Percentiles rank a stretch among this genome's conserved stretches.
phyloP scores from a whole-genome alignment of 192 early-diverging fungal genomes.

The Dissophora ornata region DNA sequence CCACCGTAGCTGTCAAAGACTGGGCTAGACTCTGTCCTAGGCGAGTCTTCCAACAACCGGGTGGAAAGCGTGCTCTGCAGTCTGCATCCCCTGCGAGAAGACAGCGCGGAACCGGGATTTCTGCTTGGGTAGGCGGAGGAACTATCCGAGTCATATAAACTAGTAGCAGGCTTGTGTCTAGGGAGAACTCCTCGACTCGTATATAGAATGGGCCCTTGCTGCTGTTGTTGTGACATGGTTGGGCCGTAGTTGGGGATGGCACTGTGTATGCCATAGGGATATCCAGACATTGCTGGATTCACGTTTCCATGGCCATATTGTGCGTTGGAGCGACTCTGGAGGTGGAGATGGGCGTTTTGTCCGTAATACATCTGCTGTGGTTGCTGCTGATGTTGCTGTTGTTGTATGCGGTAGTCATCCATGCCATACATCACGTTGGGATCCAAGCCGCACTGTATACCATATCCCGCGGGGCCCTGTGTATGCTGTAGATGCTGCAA shows the following conservation, averaged over 20 bases:
- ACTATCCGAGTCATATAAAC: neutral
- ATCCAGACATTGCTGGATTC: neutral
- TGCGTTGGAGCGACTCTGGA: neutral
- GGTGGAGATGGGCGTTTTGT: conserved; percentile 7
- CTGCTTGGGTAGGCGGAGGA: neutral
- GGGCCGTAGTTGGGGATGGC: neutral
- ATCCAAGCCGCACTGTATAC: conserved; percentile 18
- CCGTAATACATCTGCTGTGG: conserved; percentile 19
- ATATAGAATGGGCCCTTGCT: neutral
- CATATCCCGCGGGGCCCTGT: conserved; percentile 9
- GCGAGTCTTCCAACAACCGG: conserved; percentile 18
- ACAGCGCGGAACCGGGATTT: neutral
- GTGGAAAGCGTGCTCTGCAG: conserved; percentile 19
- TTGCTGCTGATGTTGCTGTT: conserved; percentile 22
- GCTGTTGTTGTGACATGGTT: neutral
- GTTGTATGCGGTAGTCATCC: conserved; percentile 33
- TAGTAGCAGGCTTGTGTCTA: neutral
- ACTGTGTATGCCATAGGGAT: neutral
- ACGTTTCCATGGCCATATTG: neutral
- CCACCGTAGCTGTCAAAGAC: conserved; percentile 25
- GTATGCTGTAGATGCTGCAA: neutral
- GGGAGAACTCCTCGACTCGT: neutral
- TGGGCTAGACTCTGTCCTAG: conserved; percentile 15
- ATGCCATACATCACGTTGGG: conserved; percentile 25
- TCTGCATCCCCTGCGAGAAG: conserved; percentile 7